A percentile compares a stretch with the other conserved stretches of the same genome.
These are phyloP conservation scores for Trichoderma atroviride DNA, from an alignment of 2,329 filamentous ascomycete species.

Conservation along the genomic window DNA sequence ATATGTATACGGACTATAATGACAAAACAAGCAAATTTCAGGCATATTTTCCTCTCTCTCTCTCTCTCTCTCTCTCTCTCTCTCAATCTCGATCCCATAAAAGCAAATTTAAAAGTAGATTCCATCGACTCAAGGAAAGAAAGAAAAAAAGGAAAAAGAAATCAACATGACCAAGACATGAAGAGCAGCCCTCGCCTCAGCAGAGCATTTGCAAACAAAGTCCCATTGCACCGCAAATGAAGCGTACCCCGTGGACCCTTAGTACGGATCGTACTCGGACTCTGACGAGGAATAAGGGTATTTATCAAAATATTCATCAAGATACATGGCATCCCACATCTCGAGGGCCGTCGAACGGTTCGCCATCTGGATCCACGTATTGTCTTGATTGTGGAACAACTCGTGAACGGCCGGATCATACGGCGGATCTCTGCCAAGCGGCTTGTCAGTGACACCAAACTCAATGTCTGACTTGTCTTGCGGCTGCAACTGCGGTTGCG, in stretches of 20 bases:
- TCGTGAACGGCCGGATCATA: constrained; percentile 31
- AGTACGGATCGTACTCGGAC: neutral
- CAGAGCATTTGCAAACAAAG: neutral
- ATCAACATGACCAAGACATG: neutral
- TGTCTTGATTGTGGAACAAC: constrained; percentile 30
- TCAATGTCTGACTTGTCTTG: neutral
- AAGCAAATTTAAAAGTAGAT: neutral
- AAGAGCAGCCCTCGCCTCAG: neutral
- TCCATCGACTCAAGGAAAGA: constrained; percentile 6
- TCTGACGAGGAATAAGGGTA: neutral
- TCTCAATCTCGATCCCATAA: neutral
- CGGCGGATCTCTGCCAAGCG: constrained; percentile 9
- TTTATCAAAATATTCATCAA: neutral
- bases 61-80: too few species aligned
- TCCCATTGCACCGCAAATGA: neutral
- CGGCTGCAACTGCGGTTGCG: neutral
- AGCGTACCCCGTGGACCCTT: neutral
- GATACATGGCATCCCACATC: constrained; percentile 31
- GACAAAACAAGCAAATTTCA: neutral
- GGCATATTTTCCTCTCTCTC: neutral
- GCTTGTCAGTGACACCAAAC: constrained; percentile 1
- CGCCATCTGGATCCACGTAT: constrained; percentile 31
- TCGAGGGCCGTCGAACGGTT: constrained; percentile 35
- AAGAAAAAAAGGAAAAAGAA: neutral
- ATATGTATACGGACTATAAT: neutral